Percentiles rank a stretch among this genome's conserved stretches.
phyloP scores from a whole-genome alignment of 768 basidiomycete species.

The Ephemerocybe angulata region DNA sequence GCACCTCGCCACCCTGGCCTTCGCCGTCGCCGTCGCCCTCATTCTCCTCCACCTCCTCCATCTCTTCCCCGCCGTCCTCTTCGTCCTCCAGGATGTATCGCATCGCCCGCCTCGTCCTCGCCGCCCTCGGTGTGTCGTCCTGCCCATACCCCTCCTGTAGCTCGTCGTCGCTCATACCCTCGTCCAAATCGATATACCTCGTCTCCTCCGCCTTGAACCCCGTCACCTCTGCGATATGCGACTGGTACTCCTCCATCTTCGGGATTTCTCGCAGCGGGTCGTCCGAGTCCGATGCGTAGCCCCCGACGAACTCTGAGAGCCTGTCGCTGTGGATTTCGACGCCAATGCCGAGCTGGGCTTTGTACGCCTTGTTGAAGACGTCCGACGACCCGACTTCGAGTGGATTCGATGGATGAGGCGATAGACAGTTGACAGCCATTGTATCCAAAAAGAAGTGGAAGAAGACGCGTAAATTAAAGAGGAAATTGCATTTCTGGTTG shows the following conservation, averaged over 20 bases:
- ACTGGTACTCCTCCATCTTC: constrained; percentile 25
- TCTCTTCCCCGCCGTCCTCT: not conserved
- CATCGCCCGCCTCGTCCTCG: not conserved
- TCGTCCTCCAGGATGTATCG: not conserved
- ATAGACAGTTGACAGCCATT: constrained; percentile 29
- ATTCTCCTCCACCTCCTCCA: not conserved
- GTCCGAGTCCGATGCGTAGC: constrained; percentile 42
- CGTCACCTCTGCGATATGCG: not conserved
- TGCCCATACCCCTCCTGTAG: not conserved
- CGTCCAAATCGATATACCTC: constrained; percentile 1
- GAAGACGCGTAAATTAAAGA: constrained; percentile 30
- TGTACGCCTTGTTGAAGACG: constrained; percentile 43
- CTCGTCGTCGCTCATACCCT: constrained; percentile 13
- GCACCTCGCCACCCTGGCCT: constrained; percentile 1
- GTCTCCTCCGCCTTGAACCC: not conserved
- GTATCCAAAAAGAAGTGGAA: not conserved
- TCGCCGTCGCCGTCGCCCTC: not conserved
- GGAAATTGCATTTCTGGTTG: too few relatives aligned
- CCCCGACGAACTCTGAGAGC: constrained; percentile 17
- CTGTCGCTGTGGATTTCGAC: not conserved
- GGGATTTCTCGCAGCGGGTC: constrained; percentile 43
- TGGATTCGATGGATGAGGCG: constrained; percentile 73
- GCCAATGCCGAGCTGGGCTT: constrained; percentile 29
- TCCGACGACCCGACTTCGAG: constrained; percentile 67
- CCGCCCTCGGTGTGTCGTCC: not conserved